Conservation (phyloP, 148 eudicot species). For the Camellia lanceoleosa region DNA sequence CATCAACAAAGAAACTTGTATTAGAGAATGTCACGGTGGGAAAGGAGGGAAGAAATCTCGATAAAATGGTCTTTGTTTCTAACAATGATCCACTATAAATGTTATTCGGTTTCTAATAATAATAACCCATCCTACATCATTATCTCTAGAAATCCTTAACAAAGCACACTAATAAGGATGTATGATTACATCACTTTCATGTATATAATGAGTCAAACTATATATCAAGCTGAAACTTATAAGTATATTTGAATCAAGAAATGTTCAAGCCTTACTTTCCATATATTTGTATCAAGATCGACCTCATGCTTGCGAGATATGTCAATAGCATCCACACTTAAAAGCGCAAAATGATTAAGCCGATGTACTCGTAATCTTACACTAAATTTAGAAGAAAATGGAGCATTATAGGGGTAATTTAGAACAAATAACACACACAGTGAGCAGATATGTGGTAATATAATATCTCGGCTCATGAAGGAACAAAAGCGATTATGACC, state of each 20-base stretch:
- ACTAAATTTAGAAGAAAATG: constrained; percentile 6
- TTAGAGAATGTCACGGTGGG: too few species aligned
- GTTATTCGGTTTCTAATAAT: too few species aligned
- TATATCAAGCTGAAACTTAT: neutral
- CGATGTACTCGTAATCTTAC: neutral
- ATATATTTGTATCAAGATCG: constrained; percentile 94
- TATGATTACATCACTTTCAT: neutral
- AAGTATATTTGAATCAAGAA: neutral
- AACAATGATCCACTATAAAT: too few species aligned
- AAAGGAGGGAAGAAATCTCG: too few species aligned
- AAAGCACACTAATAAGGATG: neutral
- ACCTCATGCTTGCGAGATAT: constrained; percentile 99
- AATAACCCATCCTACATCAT: neutral
- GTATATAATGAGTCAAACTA: neutral
- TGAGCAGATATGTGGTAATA: constrained; percentile 81
- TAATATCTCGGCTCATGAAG: constrained; percentile 89
- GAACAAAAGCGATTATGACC: constrained; percentile 82
- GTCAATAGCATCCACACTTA: constrained; percentile 97
- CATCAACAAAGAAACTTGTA: too few species aligned
- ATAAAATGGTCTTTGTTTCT: too few species aligned
- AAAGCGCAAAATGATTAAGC: constrained; percentile 38
- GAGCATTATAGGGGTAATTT: constrained; percentile 10
- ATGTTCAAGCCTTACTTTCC: constrained; percentile 69
- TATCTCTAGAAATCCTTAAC: neutral
- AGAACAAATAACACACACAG: constrained; percentile 47